Base-by-base conservation (phyloP, 805 yeast species). In the Cyberlindnera misumaiensis region DNA sequence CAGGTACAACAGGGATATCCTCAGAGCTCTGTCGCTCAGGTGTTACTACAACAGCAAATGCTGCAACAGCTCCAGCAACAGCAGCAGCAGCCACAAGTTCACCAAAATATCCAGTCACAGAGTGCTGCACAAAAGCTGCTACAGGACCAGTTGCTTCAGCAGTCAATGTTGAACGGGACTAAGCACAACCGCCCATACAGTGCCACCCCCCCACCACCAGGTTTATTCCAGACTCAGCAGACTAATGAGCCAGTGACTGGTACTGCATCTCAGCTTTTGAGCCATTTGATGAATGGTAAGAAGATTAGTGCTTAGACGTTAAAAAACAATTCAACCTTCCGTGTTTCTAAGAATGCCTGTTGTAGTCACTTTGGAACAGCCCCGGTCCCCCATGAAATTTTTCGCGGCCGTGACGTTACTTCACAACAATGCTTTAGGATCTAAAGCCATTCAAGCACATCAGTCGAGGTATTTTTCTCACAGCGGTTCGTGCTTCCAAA, bases 241-340 rank as follows among this genome's bases (percentile, higher is more conserved):
- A 55, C 45, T 31, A 44, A 31, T 17, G 60, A 49, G 24, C 46
- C 36, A 22, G 39, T 40, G 15, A 49, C 49, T 6, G 74, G 77
- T 20, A 77, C 83, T 35, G 81, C 89, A 43, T 79, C 87, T 30
- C 95, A 87, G 55, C 70, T 88, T 53, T 70, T 88, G 51, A 85
- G 78, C 41, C 96, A 87, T 59, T 67, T 88, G 55, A 80, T 88
- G 79, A 80, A 81, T 50, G 94, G 94, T 22, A 84, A 82, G 56
- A 75, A 65, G 49, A 56, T 63, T 32, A 53, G 61, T 35, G 64
- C 67, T 15, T 52, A 34, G 29, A 20, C 15, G 11, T 4, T 18
- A 6, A 12, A 33, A n/a, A 20, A 20, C 24, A 6, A 20, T 20
- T 20, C 8, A 20, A 5, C 8, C 24, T 20, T 20, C n/a, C n/a